A percentile compares a stretch with the other conserved stretches of the same genome.
Evolutionary conservation across 2,329 filamentous ascomycete species (phyloP).

Genomic region (Cladobotryum protrusum): DNA sequence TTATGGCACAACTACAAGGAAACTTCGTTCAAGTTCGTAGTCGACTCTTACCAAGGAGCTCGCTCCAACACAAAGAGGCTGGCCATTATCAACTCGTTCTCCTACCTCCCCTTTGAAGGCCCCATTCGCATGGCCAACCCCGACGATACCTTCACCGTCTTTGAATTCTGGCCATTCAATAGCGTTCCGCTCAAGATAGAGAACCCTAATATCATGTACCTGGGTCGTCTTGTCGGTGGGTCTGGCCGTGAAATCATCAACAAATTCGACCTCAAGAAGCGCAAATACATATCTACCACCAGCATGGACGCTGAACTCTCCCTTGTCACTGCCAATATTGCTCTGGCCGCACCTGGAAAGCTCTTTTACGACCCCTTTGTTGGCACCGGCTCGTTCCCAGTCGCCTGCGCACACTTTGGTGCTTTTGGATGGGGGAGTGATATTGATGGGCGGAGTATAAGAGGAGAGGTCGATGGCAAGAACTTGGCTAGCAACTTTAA

Average conservation of each 20-base stretch:
- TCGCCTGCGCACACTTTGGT: constrained; percentile 87
- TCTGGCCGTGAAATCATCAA: constrained; percentile 62
- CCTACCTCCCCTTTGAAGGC: constrained; percentile 71
- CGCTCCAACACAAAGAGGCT: constrained; percentile 57
- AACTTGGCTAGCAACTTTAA: constrained; percentile 65
- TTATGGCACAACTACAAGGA: constrained; percentile 62
- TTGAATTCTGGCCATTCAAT: constrained; percentile 70
- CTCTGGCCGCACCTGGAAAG: constrained; percentile 73
- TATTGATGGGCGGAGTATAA: constrained; percentile 84
- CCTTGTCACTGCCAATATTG: constrained; percentile 86
- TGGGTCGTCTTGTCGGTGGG: constrained; percentile 65
- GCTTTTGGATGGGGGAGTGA: constrained; percentile 80
- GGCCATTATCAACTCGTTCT: constrained; percentile 76
- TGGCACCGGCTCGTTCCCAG: constrained; percentile 86
- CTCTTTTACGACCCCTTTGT: constrained; percentile 94
- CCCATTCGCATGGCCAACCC: constrained; percentile 70
- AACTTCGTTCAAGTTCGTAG: constrained; percentile 71
- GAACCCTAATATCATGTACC: constrained; percentile 56
- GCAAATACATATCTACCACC: constrained; percentile 89
- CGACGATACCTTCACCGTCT: constrained; percentile 69
- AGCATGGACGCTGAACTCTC: constrained; percentile 96
- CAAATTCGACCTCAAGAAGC: constrained; percentile 85
- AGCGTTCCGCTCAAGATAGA: constrained; percentile 40
- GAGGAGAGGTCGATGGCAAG: constrained; percentile 56
- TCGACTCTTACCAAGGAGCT: constrained; percentile 78